Evolutionary conservation across 106 monocot genomes (phyloP), one percentile per base, ranked within the genome.

Genomic region (Cymbidium sinense): DNA sequence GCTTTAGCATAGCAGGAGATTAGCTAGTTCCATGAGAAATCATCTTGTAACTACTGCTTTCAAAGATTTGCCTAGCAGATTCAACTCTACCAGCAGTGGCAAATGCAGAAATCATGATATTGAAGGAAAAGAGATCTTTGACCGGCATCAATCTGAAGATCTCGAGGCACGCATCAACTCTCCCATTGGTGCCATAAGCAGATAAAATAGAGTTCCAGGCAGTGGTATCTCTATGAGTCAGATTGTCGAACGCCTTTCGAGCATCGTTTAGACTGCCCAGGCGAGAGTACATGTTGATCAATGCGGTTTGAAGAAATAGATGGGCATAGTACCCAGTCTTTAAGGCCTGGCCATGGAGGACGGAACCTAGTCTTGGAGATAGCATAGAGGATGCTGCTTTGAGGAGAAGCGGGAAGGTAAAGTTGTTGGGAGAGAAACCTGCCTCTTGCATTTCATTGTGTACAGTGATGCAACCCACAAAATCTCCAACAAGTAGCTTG

Each of bases 361-460:
- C 50, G 35, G 39, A 18, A 34, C 86, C 77, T 15, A 44, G 52
- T 20, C n/a, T 29, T 21, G 36, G 2, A 8, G 65, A 55, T 1
- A 43, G 55, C 29, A 80, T 25, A 21, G 54, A 21, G 37, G 75
- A 82, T 15, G 81, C 82, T 34, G 86, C 79, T 77, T 80, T 77
- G 34, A 89, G 65, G 21, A 92, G 39, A 76, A 89, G 76, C 3
- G 92, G 80, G 87, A 87, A 87, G 73, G 89, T 87, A 81, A 83
- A 88, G 61, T 80, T 78, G 75, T 87, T 80, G 44, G 87, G 84
- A 21, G 43, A 69, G 19, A 41, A 44, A 29, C 20, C 70, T 47
- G 31, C 23, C 64, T 2, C 1, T 12, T 25, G 64, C 64, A 29
- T 28, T 27, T 64, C 28, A 25, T 6, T 64, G 29, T 64, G 64